Conservation (phyloP, 148 eudicot species). For the Silene conica region DNA sequence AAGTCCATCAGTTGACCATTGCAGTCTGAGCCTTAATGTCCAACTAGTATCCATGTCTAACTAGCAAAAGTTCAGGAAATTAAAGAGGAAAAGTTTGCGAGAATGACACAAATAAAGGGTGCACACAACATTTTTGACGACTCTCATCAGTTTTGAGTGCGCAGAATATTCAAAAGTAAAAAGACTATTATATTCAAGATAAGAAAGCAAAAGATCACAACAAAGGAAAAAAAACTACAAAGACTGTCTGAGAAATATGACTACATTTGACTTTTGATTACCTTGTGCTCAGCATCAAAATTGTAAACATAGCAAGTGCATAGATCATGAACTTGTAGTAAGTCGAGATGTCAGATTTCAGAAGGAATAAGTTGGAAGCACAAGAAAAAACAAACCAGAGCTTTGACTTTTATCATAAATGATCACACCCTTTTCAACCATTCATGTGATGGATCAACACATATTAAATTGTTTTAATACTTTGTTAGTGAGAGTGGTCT, state of each 20-base stretch:
- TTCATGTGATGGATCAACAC: conserved; percentile 5
- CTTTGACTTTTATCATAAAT: conserved; percentile 28
- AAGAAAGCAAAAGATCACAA: conserved; percentile 16
- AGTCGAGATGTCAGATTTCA: conserved; percentile 26
- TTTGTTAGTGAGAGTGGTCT: background rate
- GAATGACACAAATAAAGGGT: background rate
- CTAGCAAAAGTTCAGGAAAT: conserved; percentile 7
- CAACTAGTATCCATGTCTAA: background rate
- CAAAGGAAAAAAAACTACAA: conserved; percentile 1
- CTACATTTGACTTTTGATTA: conserved; percentile 26
- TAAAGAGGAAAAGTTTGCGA: background rate
- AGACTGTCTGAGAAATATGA: background rate
- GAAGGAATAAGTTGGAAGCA: conserved; percentile 35
- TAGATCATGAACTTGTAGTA: conserved; percentile 24
- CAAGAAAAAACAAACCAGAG: conserved; percentile 24
- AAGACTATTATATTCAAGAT: background rate
- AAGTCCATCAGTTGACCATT: too few species aligned
- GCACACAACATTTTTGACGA: background rate
- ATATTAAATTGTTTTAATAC: background rate
- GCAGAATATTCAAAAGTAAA: background rate
- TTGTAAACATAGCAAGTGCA: conserved; percentile 16
- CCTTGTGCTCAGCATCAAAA: conserved; percentile 15
- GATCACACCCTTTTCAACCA: conserved; percentile 11
- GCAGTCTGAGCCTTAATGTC: background rate
- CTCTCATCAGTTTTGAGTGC: background rate